These are phyloP conservation scores for Dothideomycetes sp. DNA, from an alignment of 2,329 filamentous ascomycete genomes.

Conservation along the genomic window DNA sequence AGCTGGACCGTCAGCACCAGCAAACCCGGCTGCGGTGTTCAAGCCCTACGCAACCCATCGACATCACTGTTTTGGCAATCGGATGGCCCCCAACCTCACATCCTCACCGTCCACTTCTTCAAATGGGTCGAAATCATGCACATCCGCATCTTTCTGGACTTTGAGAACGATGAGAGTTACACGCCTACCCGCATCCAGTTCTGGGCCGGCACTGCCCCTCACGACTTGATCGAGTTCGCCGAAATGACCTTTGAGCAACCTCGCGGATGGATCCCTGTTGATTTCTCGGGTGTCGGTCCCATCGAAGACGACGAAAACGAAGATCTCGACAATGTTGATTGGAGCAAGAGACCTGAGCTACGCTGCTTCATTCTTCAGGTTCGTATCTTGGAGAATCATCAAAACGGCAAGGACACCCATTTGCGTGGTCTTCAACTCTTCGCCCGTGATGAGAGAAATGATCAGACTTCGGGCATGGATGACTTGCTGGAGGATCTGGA, in stretches of 20 bases:
- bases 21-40: slow-evolving; percentile 71
- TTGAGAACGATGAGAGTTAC: slow-evolving; percentile 87
- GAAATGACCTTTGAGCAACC: slow-evolving; percentile 70
- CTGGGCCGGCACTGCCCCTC: slow-evolving; percentile 79
- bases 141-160: slow-evolving; percentile 81
- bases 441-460: slow-evolving; percentile 35
- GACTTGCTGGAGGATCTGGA: neutral
- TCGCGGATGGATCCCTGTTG: slow-evolving; percentile 83
- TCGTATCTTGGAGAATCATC: slow-evolving; percentile 88
- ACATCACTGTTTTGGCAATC: slow-evolving; percentile 74
- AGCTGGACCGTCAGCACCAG: slow-evolving; percentile 74
- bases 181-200: slow-evolving; percentile 90
- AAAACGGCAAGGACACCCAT: slow-evolving; percentile 99
- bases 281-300: slow-evolving; percentile 53
- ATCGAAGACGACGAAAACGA: slow-evolving; percentile 24
- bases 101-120: slow-evolving; percentile 76
- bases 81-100: slow-evolving; percentile 75
- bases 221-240: slow-evolving; percentile 82
- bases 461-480: slow-evolving; percentile 6
- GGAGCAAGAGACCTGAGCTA: slow-evolving; percentile 60
- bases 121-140: slow-evolving; percentile 70
- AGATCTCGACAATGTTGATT: slow-evolving; percentile 24
- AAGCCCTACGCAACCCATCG: slow-evolving; percentile 65
- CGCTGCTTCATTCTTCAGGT: slow-evolving; percentile 86
- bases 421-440: slow-evolving; percentile 86